Conservation (phyloP, 2,329 filamentous ascomycete genomes). For the Kalmusia sp. region DNA sequence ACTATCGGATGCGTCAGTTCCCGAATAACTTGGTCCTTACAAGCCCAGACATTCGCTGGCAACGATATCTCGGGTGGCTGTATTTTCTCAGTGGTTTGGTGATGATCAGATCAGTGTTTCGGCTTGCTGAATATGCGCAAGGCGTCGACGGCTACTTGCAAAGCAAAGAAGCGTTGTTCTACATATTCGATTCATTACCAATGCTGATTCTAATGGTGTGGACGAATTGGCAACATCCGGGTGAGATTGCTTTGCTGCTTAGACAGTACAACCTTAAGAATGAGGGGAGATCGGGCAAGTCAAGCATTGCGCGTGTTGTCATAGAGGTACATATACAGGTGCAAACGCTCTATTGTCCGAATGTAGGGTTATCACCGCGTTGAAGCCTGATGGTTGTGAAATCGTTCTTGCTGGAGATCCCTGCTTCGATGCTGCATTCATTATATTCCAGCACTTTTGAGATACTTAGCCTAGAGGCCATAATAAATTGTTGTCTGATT, state of each 20-base stretch:
- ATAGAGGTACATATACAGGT: too few relatives aligned
- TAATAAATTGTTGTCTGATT: too few relatives aligned
- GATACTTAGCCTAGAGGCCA: too few relatives aligned
- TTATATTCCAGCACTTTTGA: too few relatives aligned
- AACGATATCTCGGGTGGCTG: constrained; percentile 49
- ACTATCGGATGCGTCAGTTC: constrained; percentile 8
- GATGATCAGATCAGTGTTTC: constrained; percentile 56
- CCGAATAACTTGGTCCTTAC: constrained; percentile 4
- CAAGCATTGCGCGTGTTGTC: too few relatives aligned
- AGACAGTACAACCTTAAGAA: too few relatives aligned
- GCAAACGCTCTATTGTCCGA: too few relatives aligned
- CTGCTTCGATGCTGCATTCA: too few relatives aligned
- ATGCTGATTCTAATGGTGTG: constrained; percentile 51
- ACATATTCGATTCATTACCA: constrained; percentile 54
- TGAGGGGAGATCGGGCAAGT: too few relatives aligned
- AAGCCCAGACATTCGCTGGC: constrained; percentile 22
- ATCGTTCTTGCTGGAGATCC: too few relatives aligned
- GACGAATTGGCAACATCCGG: constrained; percentile 46
- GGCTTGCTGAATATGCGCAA: constrained; percentile 56
- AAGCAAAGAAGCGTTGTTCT: constrained; percentile 51
- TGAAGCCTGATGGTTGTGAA: too few relatives aligned
- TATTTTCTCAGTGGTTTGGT: constrained; percentile 55
- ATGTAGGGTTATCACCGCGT: too few relatives aligned
- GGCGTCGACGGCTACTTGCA: constrained; percentile 54
- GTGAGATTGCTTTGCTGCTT: constrained; percentile 15